Percentiles rank a stretch among this genome's conserved stretches.
phyloP scores from a whole-genome alignment of 441 rosid species.

The Erysimum cheiri region DNA sequence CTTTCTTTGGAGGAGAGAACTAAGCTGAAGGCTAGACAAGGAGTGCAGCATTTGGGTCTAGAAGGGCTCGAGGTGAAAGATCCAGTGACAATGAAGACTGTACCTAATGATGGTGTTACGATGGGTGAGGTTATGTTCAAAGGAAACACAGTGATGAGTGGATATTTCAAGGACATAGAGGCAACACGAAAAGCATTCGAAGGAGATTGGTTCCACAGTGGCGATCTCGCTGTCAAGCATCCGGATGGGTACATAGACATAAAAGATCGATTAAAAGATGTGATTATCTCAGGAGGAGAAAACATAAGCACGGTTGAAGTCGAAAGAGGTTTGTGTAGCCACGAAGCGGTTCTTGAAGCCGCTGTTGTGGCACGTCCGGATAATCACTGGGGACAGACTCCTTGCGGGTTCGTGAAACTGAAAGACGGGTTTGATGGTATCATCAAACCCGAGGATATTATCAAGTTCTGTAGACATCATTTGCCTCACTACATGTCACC shows the following conservation, averaged over 20 bases:
- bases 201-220: conserved; percentile 74
- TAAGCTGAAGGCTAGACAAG: conserved; percentile 63
- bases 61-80: conserved; percentile 65
- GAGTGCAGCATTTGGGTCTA: conserved; percentile 67
- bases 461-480: conserved; percentile 58
- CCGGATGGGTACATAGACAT: conserved; percentile 65
- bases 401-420: conserved; percentile 77
- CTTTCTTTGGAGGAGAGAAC: conserved; percentile 52
- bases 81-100: conserved; percentile 58
- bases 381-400: conserved; percentile 78
- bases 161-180: conserved; percentile 59
- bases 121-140: conserved; percentile 75
- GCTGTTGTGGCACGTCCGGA: conserved; percentile 78
- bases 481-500: conserved; percentile 87
- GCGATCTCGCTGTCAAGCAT: conserved; percentile 70
- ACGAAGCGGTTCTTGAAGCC: conserved; percentile 64
- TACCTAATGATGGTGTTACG: conserved; percentile 61
- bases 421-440: conserved; percentile 51
- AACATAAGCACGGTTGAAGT: conserved; percentile 73
- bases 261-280: conserved; percentile 67
- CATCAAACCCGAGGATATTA: conserved; percentile 52
- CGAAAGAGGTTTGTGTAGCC: conserved; percentile 59
- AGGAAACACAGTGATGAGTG: conserved; percentile 79
- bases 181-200: conserved; percentile 62
- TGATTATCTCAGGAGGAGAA: conserved; percentile 76